A percentile compares a stretch with the other conserved stretches of the same genome.
Evolutionary conservation across 257 asterid species (phyloP).

Genomic region (Nicotiana tomentosiformis): DNA sequence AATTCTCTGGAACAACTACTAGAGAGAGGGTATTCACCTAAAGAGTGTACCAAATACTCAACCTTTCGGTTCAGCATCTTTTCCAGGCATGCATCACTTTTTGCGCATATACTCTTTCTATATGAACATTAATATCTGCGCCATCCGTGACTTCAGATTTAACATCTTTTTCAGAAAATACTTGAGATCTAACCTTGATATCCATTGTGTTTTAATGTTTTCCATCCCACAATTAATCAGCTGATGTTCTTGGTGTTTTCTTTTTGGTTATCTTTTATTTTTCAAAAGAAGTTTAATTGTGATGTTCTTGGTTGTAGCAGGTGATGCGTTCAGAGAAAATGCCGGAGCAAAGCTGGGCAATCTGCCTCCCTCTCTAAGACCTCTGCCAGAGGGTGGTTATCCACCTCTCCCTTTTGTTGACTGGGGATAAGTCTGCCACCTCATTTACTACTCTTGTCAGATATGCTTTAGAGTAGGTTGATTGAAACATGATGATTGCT

Average conservation of each 20-base stretch:
- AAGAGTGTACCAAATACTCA: conserved; percentile 22
- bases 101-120: neutral
- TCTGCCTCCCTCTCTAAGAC: conserved; percentile 85
- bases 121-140: neutral
- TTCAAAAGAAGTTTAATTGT: neutral
- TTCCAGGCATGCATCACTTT: conserved; percentile 32
- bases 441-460: neutral
- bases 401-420: conserved; percentile 71
- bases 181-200: neutral
- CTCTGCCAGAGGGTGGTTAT: conserved; percentile 90
- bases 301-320: conserved; percentile 23
- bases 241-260: neutral
- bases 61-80: conserved; percentile 23
- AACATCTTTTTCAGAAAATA: neutral
- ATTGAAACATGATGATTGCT: neutral
- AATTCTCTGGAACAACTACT: conserved; percentile 23
- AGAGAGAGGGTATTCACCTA: conserved; percentile 22
- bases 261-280: neutral
- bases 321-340: conserved; percentile 39
- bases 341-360: conserved; percentile 52
- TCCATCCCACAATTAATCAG: neutral
- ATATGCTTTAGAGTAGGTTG: neutral
- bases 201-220: neutral
- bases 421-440: conserved; percentile 63
- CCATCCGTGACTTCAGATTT: neutral